phyloP scores from a whole-genome alignment of 2,329 filamentous ascomycete genomes.

The Apiospora koreana region DNA sequence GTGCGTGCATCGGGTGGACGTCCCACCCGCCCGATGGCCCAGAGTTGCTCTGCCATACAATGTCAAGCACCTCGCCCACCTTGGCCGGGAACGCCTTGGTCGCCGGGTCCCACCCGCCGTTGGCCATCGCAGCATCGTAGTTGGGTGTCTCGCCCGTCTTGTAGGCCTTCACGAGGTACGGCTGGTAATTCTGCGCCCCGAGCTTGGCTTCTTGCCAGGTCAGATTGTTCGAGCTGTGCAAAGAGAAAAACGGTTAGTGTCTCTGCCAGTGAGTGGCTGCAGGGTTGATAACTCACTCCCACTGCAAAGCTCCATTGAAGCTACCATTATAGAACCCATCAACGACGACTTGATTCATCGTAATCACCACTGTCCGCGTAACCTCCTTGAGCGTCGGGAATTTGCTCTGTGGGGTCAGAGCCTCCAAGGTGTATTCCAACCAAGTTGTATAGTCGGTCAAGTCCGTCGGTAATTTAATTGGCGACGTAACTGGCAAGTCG shows the following conservation, averaged over 20 bases:
- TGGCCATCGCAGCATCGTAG: constrained; percentile 49
- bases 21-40: constrained; percentile 40
- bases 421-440: constrained; percentile 48
- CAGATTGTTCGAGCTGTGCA: constrained; percentile 39
- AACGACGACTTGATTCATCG: constrained; percentile 41
- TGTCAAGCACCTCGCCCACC: constrained; percentile 57
- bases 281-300: constrained; percentile 30
- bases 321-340: constrained; percentile 32
- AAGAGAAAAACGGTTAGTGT: too few species aligned
- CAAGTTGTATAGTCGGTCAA: constrained; percentile 35
- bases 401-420: constrained; percentile 28
- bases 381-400: constrained; percentile 47
- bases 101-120: constrained; percentile 55
- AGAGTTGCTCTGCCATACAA: constrained; percentile 48
- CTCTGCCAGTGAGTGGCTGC: neutral
- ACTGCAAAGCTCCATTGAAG: constrained; percentile 34
- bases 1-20: constrained; percentile 56
- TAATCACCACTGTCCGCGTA: constrained; percentile 49
- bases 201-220: constrained; percentile 43
- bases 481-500: constrained; percentile 30
- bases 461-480: constrained; percentile 35
- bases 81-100: constrained; percentile 52
- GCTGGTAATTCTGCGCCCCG: constrained; percentile 28
- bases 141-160: constrained; percentile 51
- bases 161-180: constrained; percentile 56